Conservation (phyloP, 345 rosid genomes). For the Rhodomyrtus tomentosa region DNA sequence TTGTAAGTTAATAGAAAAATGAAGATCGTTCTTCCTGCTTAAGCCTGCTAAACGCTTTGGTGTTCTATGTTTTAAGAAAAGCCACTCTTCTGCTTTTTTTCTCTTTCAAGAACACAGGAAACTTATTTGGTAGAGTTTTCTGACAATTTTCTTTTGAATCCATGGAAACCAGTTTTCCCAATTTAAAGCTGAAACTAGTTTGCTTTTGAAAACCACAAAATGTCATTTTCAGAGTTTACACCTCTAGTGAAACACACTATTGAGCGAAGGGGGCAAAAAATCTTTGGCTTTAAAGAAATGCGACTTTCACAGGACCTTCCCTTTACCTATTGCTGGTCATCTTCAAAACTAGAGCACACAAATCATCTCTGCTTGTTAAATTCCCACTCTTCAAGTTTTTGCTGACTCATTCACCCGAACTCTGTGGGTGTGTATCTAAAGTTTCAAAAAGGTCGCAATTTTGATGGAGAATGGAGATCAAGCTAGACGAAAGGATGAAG, state of each 20-base stretch:
- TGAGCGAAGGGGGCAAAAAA: neutral
- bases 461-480: neutral
- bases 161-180: neutral
- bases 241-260: neutral
- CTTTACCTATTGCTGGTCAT: neutral
- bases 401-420: neutral
- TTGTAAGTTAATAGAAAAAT: neutral
- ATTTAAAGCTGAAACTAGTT: neutral
- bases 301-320: neutral
- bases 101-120: neutral
- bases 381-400: neutral
- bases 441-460: neutral
- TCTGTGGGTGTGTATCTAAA: neutral
- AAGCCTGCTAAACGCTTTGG: neutral
- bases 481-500: neutral
- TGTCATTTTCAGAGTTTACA: neutral
- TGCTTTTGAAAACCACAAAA: neutral
- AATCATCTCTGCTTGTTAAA: neutral
- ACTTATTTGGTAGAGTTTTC: neutral
- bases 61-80: neutral
- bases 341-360: neutral
- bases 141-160: neutral
- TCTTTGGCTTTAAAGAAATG: neutral
- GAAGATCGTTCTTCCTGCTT: neutral
- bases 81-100: neutral